Percentiles rank a stretch among this genome's conserved stretches.
These are phyloP conservation scores for Tillandsia fasciculata DNA, from an alignment of 176 grass and related monocot genomes.

Conservation along the genomic window DNA sequence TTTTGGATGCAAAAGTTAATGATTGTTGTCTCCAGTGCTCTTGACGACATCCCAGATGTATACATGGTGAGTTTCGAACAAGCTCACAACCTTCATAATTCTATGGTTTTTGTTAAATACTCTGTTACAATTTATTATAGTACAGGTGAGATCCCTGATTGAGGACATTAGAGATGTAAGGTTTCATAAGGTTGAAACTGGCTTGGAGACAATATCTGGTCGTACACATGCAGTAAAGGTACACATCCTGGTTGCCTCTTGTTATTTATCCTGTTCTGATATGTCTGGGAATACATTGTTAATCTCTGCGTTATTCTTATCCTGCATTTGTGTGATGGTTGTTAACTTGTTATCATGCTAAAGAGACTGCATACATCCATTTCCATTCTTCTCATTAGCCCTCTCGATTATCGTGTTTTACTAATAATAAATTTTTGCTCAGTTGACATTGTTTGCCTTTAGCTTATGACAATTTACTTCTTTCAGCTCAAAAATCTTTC, in stretches of 20 bases:
- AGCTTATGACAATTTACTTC: background rate
- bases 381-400: background rate
- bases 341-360: background rate
- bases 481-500: slow-evolving; percentile 94
- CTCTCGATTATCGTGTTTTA: no score
- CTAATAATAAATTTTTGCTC: slow-evolving; percentile 1
- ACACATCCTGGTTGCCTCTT: background rate
- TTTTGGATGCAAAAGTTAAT: slow-evolving; percentile 4
- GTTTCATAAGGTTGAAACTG: slow-evolving; percentile 92
- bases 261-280: no score
- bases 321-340: no score
- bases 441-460: background rate
- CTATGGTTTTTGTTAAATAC: background rate
- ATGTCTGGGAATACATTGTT: no score
- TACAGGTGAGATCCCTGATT: slow-evolving; percentile 81
- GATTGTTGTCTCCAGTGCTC: slow-evolving; percentile 36
- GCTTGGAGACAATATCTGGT: slow-evolving; percentile 82
- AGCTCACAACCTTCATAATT: background rate
- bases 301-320: background rate
- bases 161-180: slow-evolving; percentile 98
- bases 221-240: slow-evolving; percentile 98
- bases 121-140: background rate
- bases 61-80: slow-evolving; percentile 59
- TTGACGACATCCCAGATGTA: slow-evolving; percentile 78
- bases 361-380: background rate